Percentiles rank a stretch among this genome's conserved stretches.
These are phyloP conservation scores for Camelina laxa DNA, from an alignment of 345 rosid species.

Conservation along the genomic window DNA sequence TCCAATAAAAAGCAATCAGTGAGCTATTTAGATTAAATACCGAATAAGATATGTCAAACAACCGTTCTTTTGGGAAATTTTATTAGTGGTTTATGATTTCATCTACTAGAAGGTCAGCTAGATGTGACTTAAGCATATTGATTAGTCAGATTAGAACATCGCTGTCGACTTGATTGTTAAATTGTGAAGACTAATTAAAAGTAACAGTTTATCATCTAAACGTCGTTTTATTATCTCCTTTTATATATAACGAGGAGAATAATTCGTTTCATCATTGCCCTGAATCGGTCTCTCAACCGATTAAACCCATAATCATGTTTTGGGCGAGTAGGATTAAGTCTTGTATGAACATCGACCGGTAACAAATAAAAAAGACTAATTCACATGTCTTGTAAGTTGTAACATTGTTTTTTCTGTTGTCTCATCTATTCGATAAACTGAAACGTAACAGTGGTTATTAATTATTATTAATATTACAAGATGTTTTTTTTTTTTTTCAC, in stretches of 20 bases:
- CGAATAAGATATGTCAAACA: conserved; percentile 1
- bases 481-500: background rate
- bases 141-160: background rate
- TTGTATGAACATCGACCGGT: background rate
- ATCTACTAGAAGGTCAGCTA: conserved; percentile 42
- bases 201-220: background rate
- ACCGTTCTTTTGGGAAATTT: background rate
- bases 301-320: background rate
- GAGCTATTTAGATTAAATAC: background rate
- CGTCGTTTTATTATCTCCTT: background rate
- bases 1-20: conserved; percentile 9
- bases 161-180: conserved; percentile 7
- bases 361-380: background rate
- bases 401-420: background rate
- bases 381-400: background rate
- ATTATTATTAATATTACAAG: background rate
- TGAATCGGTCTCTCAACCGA: background rate
- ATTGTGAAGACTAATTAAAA: background rate
- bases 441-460: background rate
- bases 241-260: background rate
- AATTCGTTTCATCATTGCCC: background rate
- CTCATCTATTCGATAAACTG: background rate
- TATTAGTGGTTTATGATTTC: conserved; percentile 2
- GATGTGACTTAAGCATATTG: conserved; percentile 10
- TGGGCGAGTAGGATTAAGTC: background rate